Conservation (phyloP, 2,329 filamentous ascomycete species). For the Microcyclosporella mali region DNA sequence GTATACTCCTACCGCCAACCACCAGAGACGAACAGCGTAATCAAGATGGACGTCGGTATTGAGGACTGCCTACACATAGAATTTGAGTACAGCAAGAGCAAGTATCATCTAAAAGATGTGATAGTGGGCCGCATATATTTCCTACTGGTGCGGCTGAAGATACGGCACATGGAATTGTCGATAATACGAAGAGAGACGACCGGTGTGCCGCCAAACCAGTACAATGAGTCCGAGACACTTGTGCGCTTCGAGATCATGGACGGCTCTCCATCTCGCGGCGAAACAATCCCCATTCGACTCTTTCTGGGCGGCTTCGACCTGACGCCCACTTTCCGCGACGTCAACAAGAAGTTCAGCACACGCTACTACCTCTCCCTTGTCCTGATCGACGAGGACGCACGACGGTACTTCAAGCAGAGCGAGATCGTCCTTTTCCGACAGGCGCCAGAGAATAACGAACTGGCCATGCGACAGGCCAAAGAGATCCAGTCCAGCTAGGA, state of each 20-base stretch:
- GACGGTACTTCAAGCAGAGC: conserved; percentile 97
- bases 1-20: conserved; percentile 98
- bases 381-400: conserved; percentile 61
- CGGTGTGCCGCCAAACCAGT: conserved; percentile 93
- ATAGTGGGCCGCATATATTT: conserved; percentile 99
- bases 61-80: conserved; percentile 99
- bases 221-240: conserved; percentile 97
- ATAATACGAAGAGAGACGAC: conserved; percentile 97
- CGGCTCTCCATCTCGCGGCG: conserved; percentile 88
- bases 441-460: conserved; percentile 45
- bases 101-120: conserved; percentile 98
- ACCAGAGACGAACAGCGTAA: conserved; percentile 94
- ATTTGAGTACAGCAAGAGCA: conserved; percentile 98
- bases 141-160: conserved; percentile 91
- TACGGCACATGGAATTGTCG: conserved; percentile 98
- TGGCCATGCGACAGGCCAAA: conserved; percentile 44
- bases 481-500: conserved; percentile 34
- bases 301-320: conserved; percentile 97
- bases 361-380: conserved; percentile 96
- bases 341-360: conserved; percentile 99
- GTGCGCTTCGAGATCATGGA: conserved; percentile 99
- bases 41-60: conserved; percentile 99
- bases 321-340: conserved; percentile 95
- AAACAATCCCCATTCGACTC: conserved; percentile 91
- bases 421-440: conserved; percentile 97